These are phyloP conservation scores for Echinosophora koreensis DNA, from an alignment of 306 rosid species.

Conservation along the genomic window DNA sequence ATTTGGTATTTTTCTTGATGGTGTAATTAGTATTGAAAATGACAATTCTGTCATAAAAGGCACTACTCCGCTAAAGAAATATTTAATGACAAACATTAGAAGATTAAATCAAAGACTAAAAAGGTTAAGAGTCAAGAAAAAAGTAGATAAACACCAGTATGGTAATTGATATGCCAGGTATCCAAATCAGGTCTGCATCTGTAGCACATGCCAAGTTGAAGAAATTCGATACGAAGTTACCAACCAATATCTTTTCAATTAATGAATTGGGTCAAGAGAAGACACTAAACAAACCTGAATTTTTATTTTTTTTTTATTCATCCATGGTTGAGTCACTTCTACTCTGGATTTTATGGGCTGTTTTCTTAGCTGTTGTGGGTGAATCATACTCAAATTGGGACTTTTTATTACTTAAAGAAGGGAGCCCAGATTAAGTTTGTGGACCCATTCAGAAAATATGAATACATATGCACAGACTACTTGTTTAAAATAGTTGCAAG, in stretches of 20 bases:
- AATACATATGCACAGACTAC: not conserved
- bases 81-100: not conserved
- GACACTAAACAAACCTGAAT: conserved; percentile 15
- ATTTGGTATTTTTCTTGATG: conserved; percentile 11
- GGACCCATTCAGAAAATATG: conserved; percentile 2
- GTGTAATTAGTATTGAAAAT: conserved; percentile 11
- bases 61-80: not conserved
- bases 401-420: not conserved
- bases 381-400: conserved; percentile 25
- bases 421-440: not conserved
- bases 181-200: conserved; percentile 6
- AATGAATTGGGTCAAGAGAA: conserved; percentile 2
- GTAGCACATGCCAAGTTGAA: conserved; percentile 34
- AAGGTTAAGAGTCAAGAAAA: not conserved
- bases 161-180: conserved; percentile 30
- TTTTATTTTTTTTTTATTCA: not conserved
- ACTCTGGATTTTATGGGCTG: not conserved
- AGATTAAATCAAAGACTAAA: not conserved
- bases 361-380: not conserved
- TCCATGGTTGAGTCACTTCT: not conserved
- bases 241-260: not conserved
- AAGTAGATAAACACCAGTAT: not conserved
- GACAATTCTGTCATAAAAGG: conserved; percentile 18
- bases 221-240: not conserved
- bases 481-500: not conserved